Evolutionary conservation across 192 early-diverging fungal species (phyloP), one percentile per base, ranked within the genome.

Genomic region (Jimgerdemannia lactiflua): DNA sequence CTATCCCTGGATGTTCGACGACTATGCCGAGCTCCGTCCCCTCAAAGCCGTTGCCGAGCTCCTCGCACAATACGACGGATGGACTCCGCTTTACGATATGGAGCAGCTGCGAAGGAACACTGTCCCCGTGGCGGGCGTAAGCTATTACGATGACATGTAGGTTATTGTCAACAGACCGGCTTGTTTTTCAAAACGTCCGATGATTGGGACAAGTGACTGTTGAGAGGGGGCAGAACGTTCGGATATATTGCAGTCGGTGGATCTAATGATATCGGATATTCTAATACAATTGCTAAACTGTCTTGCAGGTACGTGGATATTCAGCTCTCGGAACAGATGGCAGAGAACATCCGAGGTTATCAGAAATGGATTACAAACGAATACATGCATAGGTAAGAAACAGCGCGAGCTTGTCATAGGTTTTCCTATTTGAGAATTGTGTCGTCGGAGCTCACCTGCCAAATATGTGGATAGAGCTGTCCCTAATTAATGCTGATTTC

Each of bases 1-100:
- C 75, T 89, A 91, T 59, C 89, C 89, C 64, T 91, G 87, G 83
- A 92, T 92, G 91, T 84, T 92, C 71, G 90, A 92, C 42, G 91
- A 92, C 70, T 92, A 89, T 71, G 81, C 86, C 9, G 86, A 89
- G 70, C 80, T 92, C 64, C 81, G 79, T 6, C 85, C 84, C 39
- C 74, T 91, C n/a, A 88, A 88, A 43, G 81, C 84, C 14, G 88
- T 89, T 3, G 90, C 85, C 0, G 71, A 88, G 9, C 80, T 86
- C 9, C 77, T 92, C 74, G 91, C 90, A 4, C 85, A 89, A 70
- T 84, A 78, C 69, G 78, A 75, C 3, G 66, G 63, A 8, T 91
- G 91, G 90, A 84, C 83, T 9, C 77, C 80, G 49, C 80, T 92
- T 8, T 92, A 92, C 66, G 77, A 91, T 72, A 69, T 79, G 8